These are phyloP conservation scores for Podospora didyma DNA, from an alignment of 495 filamentous ascomycete genomes.

Conservation along the genomic window DNA sequence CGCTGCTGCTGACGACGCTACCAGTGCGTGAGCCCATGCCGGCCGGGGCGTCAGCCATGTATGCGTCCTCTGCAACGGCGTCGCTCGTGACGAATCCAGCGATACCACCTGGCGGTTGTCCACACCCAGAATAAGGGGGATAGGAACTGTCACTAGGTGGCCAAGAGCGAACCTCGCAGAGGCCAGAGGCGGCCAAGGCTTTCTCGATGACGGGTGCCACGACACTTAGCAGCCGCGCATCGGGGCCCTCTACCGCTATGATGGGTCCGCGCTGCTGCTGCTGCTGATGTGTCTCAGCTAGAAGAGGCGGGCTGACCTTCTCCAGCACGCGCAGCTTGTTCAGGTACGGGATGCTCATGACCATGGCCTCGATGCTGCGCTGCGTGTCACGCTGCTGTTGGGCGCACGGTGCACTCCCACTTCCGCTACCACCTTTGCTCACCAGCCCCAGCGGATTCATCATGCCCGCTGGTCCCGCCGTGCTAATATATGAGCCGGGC, in stretches of 20 bases:
- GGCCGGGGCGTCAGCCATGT: not conserved
- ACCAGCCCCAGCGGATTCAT: not conserved
- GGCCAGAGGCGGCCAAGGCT: slow-evolving; percentile 51
- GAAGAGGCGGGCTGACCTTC: slow-evolving; percentile 35
- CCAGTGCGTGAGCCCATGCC: not conserved
- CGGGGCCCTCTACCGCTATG: slow-evolving; percentile 76
- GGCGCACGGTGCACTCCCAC: not conserved
- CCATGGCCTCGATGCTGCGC: slow-evolving; percentile 59
- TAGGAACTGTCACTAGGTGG: slow-evolving; percentile 7
- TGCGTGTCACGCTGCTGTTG: not conserved
- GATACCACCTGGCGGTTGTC: not conserved
- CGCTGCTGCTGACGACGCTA: slow-evolving; percentile 1
- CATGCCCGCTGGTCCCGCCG: not conserved
- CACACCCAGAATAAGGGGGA: not conserved
- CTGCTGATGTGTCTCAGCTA: slow-evolving; percentile 24
- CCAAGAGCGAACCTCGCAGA: slow-evolving; percentile 58
- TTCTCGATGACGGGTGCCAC: slow-evolving; percentile 60
- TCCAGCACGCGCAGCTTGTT: slow-evolving; percentile 53
- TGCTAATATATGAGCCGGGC: slow-evolving; percentile 9
- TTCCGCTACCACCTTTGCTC: not conserved
- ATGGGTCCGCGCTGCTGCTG: slow-evolving; percentile 63
- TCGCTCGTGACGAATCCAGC: not conserved
- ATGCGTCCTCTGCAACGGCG: not conserved
- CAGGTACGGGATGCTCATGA: slow-evolving; percentile 67
- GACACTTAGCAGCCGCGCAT: slow-evolving; percentile 46